These are phyloP conservation scores for Daedaleopsis nitida DNA, from an alignment of 768 basidiomycete species.

Conservation along the genomic window DNA sequence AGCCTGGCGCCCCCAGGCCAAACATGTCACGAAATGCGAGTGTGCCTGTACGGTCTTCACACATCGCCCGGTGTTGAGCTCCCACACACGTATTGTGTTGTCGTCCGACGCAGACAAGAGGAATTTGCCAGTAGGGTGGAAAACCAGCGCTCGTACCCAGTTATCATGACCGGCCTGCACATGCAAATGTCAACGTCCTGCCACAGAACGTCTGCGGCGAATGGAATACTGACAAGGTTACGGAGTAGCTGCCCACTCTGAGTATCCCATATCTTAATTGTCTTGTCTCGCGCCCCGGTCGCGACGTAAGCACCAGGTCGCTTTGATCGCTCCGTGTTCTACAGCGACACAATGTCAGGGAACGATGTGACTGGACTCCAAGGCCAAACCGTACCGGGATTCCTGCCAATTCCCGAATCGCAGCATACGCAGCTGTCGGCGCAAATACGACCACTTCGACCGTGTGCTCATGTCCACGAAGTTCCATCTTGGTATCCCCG, in stretches of 20 bases:
- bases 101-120: constrained; percentile 61
- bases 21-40: constrained; percentile 23
- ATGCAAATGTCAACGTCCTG: background rate
- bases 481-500: constrained; percentile 52
- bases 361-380: background rate
- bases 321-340: constrained; percentile 55
- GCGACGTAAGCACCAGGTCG: constrained; percentile 47
- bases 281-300: constrained; percentile 85
- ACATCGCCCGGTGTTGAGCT: constrained; percentile 54
- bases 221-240: constrained; percentile 40
- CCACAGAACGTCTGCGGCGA: constrained; percentile 38
- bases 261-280: constrained; percentile 89
- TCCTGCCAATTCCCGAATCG: constrained; percentile 51
- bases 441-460: constrained; percentile 55
- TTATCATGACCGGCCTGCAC: constrained; percentile 48
- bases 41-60: constrained; percentile 71
- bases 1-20: constrained; percentile 22
- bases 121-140: constrained; percentile 59
- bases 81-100: constrained; percentile 61
- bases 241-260: constrained; percentile 74
- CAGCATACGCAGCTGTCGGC: constrained; percentile 42
- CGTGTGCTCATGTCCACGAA: constrained; percentile 58
- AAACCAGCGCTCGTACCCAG: constrained; percentile 59
- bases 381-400: constrained; percentile 37
- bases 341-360: constrained; percentile 2